Evolutionary conservation across 2,329 filamentous ascomycete species (phyloP), one percentile per base, ranked within the genome.

Genomic region (Neoarthrinium moseri): DNA sequence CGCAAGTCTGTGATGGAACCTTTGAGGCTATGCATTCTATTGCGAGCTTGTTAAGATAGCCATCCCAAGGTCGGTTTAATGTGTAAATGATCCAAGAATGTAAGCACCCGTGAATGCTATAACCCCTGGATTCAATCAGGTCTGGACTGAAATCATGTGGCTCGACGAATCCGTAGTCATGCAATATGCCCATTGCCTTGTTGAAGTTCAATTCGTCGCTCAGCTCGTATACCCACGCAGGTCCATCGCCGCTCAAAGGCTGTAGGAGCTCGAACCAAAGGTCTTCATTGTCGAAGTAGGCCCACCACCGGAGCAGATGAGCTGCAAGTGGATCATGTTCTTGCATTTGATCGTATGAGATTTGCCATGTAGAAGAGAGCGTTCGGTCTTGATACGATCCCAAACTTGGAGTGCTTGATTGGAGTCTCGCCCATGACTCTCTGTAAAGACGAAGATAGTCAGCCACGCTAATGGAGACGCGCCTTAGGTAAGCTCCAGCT

Each of bases 401-500:
- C 1, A 67, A 49, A 34, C 51, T 13, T n/a, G 60, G 62, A 27
- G 48, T 65, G 12, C 26, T 54, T 44, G 59, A 36, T 3, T 67
- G 61, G n/a, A 71, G 55, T 33, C 48, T 48, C 15, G 50, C 49
- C 72, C 67, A 77, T 38, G 59, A 65, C 30, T 52, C 49, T 30
- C 64, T 38, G 49, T 77, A 75, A 7, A 63, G 39, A 8, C 59
- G 23, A 33, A 74, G 57, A 53, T 76, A 77, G 30, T 70, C 54
- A 1, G 40, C 45, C n/a, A 63, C 64, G 26, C 48, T 69, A 1
- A 59, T 68, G 29, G 63, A 48, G 21, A 64, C 62, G 37, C 71
- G 51, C 22, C 60, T 46, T 12, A 77, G 64, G 48, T 72, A 77
- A 1, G 68, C 61, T 5, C 71, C 70, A 15, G 73, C 73, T 13